Conservation (phyloP, 2,329 filamentous ascomycete genomes). For the Aspergillus amoenus region DNA sequence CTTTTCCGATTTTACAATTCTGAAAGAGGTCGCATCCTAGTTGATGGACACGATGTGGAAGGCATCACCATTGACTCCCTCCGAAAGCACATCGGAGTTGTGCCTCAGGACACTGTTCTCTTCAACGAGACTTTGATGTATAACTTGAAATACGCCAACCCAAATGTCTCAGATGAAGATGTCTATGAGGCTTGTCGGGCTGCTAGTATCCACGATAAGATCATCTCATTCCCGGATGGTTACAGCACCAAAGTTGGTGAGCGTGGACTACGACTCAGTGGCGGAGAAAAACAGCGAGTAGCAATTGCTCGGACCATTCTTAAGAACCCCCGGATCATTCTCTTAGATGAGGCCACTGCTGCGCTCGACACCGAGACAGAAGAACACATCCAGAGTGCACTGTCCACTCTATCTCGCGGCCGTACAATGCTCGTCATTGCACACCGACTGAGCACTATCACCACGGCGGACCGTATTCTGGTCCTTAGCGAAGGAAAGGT, state of each 20-base stretch:
- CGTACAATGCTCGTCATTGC: constrained; percentile 95
- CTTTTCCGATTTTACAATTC: constrained; percentile 97
- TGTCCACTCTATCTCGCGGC: constrained; percentile 76
- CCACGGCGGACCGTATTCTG: constrained; percentile 79
- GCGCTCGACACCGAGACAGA: constrained; percentile 90
- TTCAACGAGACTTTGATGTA: constrained; percentile 97
- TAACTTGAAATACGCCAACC: constrained; percentile 87
- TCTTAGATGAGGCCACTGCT: constrained; percentile 90
- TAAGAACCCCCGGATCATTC: constrained; percentile 87
- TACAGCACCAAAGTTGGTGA: constrained; percentile 91
- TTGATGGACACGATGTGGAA: constrained; percentile 82
- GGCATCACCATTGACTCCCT: constrained; percentile 92
- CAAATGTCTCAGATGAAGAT: constrained; percentile 74
- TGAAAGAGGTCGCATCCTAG: constrained; percentile 72
- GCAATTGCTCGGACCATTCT: constrained; percentile 91
- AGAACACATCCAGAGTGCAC: constrained; percentile 84
- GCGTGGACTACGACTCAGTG: constrained; percentile 79
- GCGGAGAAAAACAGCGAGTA: constrained; percentile 90
- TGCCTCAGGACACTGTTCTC: constrained; percentile 92
- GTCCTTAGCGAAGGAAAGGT: constrained; percentile 76
- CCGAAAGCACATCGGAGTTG: constrained; percentile 85
- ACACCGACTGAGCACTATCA: constrained; percentile 82
- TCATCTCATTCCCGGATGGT: constrained; percentile 80
- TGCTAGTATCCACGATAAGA: constrained; percentile 90
- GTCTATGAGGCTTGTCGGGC: constrained; percentile 79